phyloP scores from a whole-genome alignment of 208 protist species.

The Leishmania guyanensis region DNA sequence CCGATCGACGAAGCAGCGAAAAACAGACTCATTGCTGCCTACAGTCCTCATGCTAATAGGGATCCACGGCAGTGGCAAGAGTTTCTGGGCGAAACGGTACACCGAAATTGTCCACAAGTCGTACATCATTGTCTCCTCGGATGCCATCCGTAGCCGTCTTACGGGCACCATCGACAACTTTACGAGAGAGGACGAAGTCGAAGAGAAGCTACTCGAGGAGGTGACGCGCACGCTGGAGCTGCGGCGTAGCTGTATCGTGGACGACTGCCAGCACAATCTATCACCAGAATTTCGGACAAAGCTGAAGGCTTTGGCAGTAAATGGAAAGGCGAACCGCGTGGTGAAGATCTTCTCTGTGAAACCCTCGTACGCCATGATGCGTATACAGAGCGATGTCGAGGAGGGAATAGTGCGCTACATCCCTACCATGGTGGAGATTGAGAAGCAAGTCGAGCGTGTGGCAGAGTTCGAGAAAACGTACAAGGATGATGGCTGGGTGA shows the following conservation, averaged over 20 bases:
- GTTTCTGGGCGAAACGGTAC: constrained; percentile 76
- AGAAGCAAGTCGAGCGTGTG: constrained; percentile 43
- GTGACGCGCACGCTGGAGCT: constrained; percentile 45
- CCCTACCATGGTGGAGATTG: constrained; percentile 51
- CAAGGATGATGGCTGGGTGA: constrained; percentile 74
- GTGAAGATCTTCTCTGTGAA: constrained; percentile 71
- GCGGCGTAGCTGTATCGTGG: constrained; percentile 66
- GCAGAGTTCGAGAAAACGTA: constrained; percentile 29
- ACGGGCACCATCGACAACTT: constrained; percentile 59
- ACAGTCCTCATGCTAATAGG: constrained; percentile 68
- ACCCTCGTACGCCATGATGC: constrained; percentile 52
- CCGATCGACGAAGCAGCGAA: constrained; percentile 20
- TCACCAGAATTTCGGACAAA: constrained; percentile 46
- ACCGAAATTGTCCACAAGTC: constrained; percentile 61
- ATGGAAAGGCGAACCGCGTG: constrained; percentile 48
- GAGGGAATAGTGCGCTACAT: constrained; percentile 48
- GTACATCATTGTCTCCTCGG: constrained; percentile 55
- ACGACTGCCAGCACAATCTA: constrained; percentile 69
- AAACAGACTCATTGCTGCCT: constrained; percentile 50
- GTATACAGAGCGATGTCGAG: constrained; percentile 57
- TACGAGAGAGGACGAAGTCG: constrained; percentile 57
- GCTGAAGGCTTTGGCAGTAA: constrained; percentile 37
- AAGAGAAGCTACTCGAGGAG: constrained; percentile 52
- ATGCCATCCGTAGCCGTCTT: constrained; percentile 44
- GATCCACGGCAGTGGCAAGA: constrained; percentile 83